These are phyloP conservation scores for Penicillium paradoxum DNA, from an alignment of 495 filamentous ascomycete species.

Conservation along the genomic window DNA sequence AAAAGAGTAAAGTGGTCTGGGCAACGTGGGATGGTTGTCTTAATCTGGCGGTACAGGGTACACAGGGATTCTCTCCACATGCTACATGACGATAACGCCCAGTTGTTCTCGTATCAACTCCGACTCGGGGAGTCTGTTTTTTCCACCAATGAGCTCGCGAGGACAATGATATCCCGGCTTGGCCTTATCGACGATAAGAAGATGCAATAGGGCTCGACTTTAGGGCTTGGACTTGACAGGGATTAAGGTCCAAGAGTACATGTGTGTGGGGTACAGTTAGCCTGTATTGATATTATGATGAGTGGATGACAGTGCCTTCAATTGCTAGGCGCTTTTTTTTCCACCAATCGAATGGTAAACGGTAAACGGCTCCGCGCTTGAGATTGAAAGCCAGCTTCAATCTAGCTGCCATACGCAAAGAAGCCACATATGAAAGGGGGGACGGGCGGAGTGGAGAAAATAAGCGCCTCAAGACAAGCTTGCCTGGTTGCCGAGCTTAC, in stretches of 20 bases:
- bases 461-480: too few species aligned
- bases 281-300: neutral
- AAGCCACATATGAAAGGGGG: too few species aligned
- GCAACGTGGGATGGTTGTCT: constrained; percentile 1
- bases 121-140: constrained; percentile 8
- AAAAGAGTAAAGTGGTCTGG: neutral
- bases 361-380: too few species aligned
- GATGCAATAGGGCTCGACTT: neutral
- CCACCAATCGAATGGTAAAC: too few species aligned
- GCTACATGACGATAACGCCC: neutral
- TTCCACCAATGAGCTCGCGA: neutral
- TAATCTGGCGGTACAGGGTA: too few species aligned
- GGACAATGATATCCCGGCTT: constrained; percentile 1
- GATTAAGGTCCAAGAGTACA: neutral
- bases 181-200: constrained; percentile 12
- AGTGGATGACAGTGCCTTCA: too few species aligned
- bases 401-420: too few species aligned
- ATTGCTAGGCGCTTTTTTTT: too few species aligned
- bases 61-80: neutral
- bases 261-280: neutral
- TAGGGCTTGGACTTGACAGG: constrained; percentile 4
- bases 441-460: too few species aligned
- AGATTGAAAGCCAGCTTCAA: too few species aligned
- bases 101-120: constrained; percentile 13
- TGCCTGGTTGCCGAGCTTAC: too few species aligned